Conservation (phyloP, 352 stramenopile species). For the Globisporangium alternatum region DNA sequence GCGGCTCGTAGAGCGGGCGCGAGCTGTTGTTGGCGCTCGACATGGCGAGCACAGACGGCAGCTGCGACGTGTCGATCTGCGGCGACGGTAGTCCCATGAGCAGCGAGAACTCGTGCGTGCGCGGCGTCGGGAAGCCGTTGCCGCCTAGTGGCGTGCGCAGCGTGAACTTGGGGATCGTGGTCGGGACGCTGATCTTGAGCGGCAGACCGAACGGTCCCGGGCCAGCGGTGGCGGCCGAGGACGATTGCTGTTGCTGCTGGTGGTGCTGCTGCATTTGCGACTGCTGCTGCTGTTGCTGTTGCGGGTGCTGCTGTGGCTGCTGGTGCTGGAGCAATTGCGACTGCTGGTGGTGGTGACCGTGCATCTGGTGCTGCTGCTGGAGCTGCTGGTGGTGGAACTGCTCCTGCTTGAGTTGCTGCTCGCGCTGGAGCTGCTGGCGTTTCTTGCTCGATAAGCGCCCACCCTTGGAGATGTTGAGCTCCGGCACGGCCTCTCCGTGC, state of each 20-base stretch:
- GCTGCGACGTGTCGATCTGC: constrained; percentile 74
- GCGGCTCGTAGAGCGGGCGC: constrained; percentile 27
- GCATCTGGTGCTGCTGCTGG: constrained; percentile 53
- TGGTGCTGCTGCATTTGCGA: constrained; percentile 20
- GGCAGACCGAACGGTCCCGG: constrained; percentile 56
- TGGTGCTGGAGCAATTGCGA: constrained; percentile 20
- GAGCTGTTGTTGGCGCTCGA: constrained; percentile 35
- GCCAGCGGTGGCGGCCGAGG: constrained; percentile 15
- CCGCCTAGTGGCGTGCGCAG: constrained; percentile 52
- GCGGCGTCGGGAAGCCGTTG: constrained; percentile 65
- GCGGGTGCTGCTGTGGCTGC: constrained; percentile 16
- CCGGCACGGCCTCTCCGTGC: constrained; percentile 62
- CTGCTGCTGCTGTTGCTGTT: constrained; percentile 13
- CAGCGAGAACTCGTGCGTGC: constrained; percentile 66
- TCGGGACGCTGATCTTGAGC: constrained; percentile 73
- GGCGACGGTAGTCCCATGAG: constrained; percentile 64
- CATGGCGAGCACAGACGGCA: constrained; percentile 69
- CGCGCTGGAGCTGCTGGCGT: constrained; percentile 60
- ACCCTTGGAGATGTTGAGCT: constrained; percentile 78
- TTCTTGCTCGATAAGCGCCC: constrained; percentile 70
- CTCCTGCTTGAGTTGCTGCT: constrained; percentile 73
- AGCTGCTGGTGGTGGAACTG: constrained; percentile 77
- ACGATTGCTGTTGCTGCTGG: constrained; percentile 20
- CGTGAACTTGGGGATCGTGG: constrained; percentile 65
- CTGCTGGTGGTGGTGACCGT: constrained; percentile 27